phyloP scores from a whole-genome alignment of 2,329 filamentous ascomycete species.

The Sordariomycetes sp. region DNA sequence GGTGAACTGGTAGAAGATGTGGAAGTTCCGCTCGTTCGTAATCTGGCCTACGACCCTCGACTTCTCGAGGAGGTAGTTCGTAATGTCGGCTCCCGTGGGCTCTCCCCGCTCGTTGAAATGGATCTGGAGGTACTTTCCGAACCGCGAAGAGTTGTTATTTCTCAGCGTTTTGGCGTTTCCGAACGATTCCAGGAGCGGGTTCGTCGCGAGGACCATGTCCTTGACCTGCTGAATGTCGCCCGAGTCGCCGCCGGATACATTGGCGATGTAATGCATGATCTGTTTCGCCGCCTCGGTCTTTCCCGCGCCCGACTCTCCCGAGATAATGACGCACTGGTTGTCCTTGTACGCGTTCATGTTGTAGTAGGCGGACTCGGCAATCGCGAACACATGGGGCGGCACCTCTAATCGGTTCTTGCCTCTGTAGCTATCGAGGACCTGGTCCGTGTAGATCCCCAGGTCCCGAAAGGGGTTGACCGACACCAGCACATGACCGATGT shows the following conservation, averaged over 20 bases:
- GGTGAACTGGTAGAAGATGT: constrained; percentile 98
- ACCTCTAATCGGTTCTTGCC: constrained; percentile 95
- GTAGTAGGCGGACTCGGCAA: constrained; percentile 93
- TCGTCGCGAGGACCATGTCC: constrained; percentile 98
- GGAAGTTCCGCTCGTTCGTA: constrained; percentile 89
- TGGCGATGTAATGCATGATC: constrained; percentile 99
- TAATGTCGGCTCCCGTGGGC: constrained; percentile 92
- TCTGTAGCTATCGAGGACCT: constrained; percentile 84
- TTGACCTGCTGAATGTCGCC: constrained; percentile 93
- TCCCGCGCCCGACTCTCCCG: constrained; percentile 92
- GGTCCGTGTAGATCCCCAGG: constrained; percentile 93
- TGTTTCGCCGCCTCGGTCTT: constrained; percentile 98
- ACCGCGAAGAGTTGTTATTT: constrained; percentile 97
- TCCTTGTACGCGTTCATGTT: constrained; percentile 99
- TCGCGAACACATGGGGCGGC: constrained; percentile 92
- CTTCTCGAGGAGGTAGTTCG: constrained; percentile 95
- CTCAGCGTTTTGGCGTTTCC: constrained; percentile 95
- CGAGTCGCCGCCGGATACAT: constrained; percentile 74
- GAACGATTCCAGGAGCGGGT: constrained; percentile 92
- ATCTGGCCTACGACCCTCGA: constrained; percentile 92
- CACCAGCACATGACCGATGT: constrained; percentile 98
- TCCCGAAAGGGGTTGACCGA: constrained; percentile 98
- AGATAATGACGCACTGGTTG: constrained; percentile 99
- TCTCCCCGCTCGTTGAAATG: constrained; percentile 89
- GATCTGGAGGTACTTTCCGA: constrained; percentile 96